Conservation (phyloP, 805 yeast species). For the Yamadazyma scolyti region DNA sequence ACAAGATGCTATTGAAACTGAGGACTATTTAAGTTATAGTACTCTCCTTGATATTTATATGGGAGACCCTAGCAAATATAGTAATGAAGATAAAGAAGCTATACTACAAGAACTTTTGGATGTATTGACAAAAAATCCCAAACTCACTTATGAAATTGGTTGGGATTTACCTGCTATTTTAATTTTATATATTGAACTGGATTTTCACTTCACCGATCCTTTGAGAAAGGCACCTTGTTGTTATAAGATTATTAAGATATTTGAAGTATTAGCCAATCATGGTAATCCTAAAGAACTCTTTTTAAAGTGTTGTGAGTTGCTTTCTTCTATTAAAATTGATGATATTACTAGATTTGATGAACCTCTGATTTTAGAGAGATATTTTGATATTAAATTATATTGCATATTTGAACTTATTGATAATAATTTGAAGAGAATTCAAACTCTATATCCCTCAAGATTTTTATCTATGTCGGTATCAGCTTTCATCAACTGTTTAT, state of each 20-base stretch:
- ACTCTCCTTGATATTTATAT: slow-evolving; percentile 66
- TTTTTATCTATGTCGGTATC: slow-evolving; percentile 68
- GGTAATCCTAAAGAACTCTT: slow-evolving; percentile 85
- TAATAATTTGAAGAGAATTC: slow-evolving; percentile 55
- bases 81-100: slow-evolving; percentile 45
- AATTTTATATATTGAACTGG: slow-evolving; percentile 48
- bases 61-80: slow-evolving; percentile 41
- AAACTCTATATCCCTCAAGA: slow-evolving; percentile 73
- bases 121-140: slow-evolving; percentile 42
- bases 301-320: slow-evolving; percentile 63
- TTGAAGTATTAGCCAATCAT: slow-evolving; percentile 57
- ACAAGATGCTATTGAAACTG: slow-evolving; percentile 36
- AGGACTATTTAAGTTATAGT: slow-evolving; percentile 68
- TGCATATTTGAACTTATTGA: slow-evolving; percentile 62
- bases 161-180: slow-evolving; percentile 87
- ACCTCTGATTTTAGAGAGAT: slow-evolving; percentile 15
- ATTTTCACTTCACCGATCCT: slow-evolving; percentile 14
- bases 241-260: slow-evolving; percentile 41
- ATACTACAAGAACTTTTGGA: slow-evolving; percentile 46
- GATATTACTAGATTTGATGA: slow-evolving; percentile 11
- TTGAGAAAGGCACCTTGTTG: slow-evolving; percentile 40
- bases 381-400: slow-evolving; percentile 59
- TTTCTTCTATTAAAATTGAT: slow-evolving; percentile 35
- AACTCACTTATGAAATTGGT: slow-evolving; percentile 64
- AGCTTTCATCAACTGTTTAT: slow-evolving; percentile 51